Conservation (phyloP, 2,329 filamentous ascomycete species). For the Neofusicoccum parvum region DNA sequence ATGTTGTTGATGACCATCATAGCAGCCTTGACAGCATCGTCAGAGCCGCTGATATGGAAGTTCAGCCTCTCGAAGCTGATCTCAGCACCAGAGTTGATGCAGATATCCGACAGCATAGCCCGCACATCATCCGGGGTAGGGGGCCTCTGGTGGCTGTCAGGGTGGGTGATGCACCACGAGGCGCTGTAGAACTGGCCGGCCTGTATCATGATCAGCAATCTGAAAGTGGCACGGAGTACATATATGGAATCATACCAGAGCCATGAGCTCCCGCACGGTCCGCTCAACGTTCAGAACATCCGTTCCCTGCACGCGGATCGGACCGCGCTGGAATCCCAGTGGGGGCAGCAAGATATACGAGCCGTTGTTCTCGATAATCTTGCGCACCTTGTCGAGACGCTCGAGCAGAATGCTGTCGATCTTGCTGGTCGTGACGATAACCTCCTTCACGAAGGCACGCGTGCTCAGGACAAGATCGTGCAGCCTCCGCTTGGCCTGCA, state of each 20-base stretch:
- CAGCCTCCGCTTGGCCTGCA: constrained; percentile 86
- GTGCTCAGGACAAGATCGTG: constrained; percentile 80
- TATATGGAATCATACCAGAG: constrained; percentile 63
- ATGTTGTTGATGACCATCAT: constrained; percentile 91
- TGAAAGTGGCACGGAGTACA: constrained; percentile 16
- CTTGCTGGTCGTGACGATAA: constrained; percentile 85
- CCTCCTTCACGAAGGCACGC: constrained; percentile 81
- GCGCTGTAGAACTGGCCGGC: constrained; percentile 97
- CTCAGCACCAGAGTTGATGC: constrained; percentile 92
- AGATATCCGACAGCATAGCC: constrained; percentile 92
- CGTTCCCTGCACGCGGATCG: constrained; percentile 87
- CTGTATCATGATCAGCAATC: constrained; percentile 47
- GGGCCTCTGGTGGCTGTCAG: constrained; percentile 65
- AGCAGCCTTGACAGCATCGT: constrained; percentile 95
- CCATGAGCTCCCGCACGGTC: constrained; percentile 94
- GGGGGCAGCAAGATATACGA: constrained; percentile 92
- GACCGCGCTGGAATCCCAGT: constrained; percentile 79
- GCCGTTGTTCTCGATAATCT: constrained; percentile 95
- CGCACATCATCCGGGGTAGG: constrained; percentile 72
- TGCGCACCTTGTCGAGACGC: constrained; percentile 92
- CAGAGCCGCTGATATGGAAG: constrained; percentile 92
- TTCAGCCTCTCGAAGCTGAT: constrained; percentile 92
- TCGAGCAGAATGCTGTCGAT: constrained; percentile 92
- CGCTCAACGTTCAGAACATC: constrained; percentile 94
- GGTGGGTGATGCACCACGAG: constrained; percentile 89